Percentiles rank a stretch among this genome's conserved stretches.
Evolutionary conservation across 805 yeast genomes (phyloP).

Genomic region (Pichia heedii): DNA sequence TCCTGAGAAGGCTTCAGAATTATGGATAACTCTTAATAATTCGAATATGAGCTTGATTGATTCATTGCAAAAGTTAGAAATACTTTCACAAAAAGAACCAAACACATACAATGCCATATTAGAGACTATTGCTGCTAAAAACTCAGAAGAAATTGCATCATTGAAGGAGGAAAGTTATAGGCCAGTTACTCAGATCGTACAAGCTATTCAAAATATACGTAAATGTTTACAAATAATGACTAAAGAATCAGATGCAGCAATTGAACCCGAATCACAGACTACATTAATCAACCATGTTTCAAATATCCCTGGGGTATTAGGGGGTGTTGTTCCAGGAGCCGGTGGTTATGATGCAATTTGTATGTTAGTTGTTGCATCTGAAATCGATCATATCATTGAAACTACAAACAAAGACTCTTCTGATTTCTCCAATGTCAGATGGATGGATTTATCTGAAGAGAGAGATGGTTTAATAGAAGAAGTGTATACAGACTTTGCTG

Average conservation of each 20-base stretch:
- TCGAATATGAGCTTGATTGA: constrained; percentile 53
- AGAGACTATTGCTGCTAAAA: constrained; percentile 12
- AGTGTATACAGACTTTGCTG: constrained; percentile 25
- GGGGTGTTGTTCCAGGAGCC: constrained; percentile 98
- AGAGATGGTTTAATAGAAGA: constrained; percentile 49
- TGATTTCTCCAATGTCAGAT: constrained; percentile 40
- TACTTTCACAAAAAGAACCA: constrained; percentile 24
- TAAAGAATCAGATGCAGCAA: constrained; percentile 61
- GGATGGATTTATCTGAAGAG: constrained; percentile 64
- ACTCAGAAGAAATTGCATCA: neutral
- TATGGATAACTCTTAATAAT: constrained; percentile 48
- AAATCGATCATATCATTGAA: constrained; percentile 28
- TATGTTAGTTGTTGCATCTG: constrained; percentile 46
- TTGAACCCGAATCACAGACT: constrained; percentile 80
- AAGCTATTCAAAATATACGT: constrained; percentile 45
- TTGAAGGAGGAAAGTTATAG: neutral
- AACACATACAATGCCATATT: constrained; percentile 28
- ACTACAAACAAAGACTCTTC: constrained; percentile 15
- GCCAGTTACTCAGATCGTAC: constrained; percentile 18
- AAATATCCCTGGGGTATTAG: constrained; percentile 63
- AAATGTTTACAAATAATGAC: constrained; percentile 53
- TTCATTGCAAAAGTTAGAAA: constrained; percentile 34
- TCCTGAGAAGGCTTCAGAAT: constrained; percentile 38
- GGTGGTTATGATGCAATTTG: constrained; percentile 96
- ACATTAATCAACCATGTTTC: constrained; percentile 50